These are phyloP conservation scores for Fusarium clavum DNA, from an alignment of 2,329 filamentous ascomycete species.

Conservation along the genomic window DNA sequence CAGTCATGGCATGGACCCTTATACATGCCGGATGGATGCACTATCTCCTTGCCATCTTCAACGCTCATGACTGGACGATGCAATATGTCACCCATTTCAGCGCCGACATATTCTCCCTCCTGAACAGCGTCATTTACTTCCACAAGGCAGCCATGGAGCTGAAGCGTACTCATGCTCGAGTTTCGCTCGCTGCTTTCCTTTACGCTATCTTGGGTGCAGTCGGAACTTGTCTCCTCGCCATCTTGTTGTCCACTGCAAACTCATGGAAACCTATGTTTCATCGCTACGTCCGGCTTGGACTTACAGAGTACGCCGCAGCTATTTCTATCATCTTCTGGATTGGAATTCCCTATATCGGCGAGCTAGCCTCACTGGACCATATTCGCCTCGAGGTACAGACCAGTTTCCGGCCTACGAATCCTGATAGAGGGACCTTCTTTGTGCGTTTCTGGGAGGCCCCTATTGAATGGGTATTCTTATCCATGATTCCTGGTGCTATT, in stretches of 20 bases:
- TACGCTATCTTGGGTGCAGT: slow-evolving; percentile 73
- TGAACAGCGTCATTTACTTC: slow-evolving; percentile 77
- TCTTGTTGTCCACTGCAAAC: slow-evolving; percentile 70
- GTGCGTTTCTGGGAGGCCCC: slow-evolving; percentile 73
- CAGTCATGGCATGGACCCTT: slow-evolving; percentile 75
- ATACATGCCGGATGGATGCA: slow-evolving; percentile 76
- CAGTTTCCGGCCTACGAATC: slow-evolving; percentile 67
- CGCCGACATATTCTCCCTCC: slow-evolving; percentile 73
- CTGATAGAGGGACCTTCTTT: slow-evolving; percentile 66
- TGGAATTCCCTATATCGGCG: slow-evolving; percentile 70
- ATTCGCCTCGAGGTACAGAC: slow-evolving; percentile 67
- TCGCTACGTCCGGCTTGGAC: slow-evolving; percentile 68
- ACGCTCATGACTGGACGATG: slow-evolving; percentile 78
- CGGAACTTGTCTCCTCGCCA: slow-evolving; percentile 71
- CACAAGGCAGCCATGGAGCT: slow-evolving; percentile 75
- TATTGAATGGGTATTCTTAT: slow-evolving; percentile 68
- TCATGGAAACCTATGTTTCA: slow-evolving; percentile 72
- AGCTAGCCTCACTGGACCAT: slow-evolving; percentile 68
- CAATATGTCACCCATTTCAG: slow-evolving; percentile 75
- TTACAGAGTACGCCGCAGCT: slow-evolving; percentile 73
- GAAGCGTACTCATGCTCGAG: slow-evolving; percentile 65
- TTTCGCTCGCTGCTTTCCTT: slow-evolving; percentile 72
- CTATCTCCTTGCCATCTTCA: slow-evolving; percentile 71
- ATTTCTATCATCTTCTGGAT: slow-evolving; percentile 76
- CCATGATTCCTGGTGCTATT: slow-evolving; percentile 71